Evolutionary conservation across 768 basidiomycete species (phyloP), one percentile per base, ranked within the genome.

Genomic region (Lentinula lateritia): DNA sequence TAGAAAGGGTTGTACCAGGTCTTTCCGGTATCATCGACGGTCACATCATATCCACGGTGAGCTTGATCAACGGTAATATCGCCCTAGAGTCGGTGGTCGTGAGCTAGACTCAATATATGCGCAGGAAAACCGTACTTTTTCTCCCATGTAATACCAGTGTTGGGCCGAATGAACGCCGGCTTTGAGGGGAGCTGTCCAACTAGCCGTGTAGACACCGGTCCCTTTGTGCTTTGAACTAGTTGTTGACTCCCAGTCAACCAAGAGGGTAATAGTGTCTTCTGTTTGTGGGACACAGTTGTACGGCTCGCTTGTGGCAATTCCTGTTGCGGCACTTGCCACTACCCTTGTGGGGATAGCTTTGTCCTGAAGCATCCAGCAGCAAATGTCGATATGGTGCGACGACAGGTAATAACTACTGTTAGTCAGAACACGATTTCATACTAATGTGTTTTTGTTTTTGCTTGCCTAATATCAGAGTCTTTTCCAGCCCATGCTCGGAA

Each of bases 401-500:
- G 93, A 95, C 63, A 96, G 86, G 73, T 97, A 96, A 74, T 95
- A 95, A 64, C 91, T 92, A 65, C n/a, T 63, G 59, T 64, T 57
- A 64, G 62, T 61, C 13, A 34, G 28, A 45, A 38, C 28, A 41
- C 23, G 55, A 46, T n/a, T 2, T 7, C 10, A 34, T 34, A 35
- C 53, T 35, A 20, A 18, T 20, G 18, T 9, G 0, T 5, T 48
- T 20, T 48, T 23, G 9, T 23, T 59, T 58, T 23, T 9, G 42
- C 66, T 64, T 57, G 84, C 88, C 90, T 93, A 75, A 96, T 95
- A 66, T 96, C 94, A 38, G 91, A 92, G 72, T 95, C 92, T 74
- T 89, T 93, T 41, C 94, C 95, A 28, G 94, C 95, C 95, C 95
- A 97, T 6, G 91, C 90, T 61, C 87, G 86, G 85, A 96, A 97